Conservation (phyloP, 805 yeast species). For the Cyberlindnera euphorbiiphila region DNA sequence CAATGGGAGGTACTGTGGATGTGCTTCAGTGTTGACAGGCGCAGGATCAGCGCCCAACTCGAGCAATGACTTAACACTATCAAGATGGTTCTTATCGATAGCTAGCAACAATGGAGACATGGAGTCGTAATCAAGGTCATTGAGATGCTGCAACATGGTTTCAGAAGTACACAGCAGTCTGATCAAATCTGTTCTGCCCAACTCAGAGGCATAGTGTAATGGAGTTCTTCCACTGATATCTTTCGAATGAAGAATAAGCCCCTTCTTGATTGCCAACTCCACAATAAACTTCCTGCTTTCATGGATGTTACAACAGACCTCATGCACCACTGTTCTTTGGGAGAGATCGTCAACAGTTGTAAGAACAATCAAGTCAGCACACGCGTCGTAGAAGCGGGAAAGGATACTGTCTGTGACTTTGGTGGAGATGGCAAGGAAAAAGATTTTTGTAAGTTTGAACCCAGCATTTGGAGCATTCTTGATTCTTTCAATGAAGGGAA, state of each 20-base stretch:
- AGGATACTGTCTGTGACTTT: constrained; percentile 57
- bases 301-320: constrained; percentile 36
- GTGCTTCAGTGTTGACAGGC: constrained; percentile 44
- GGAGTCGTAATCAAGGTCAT: constrained; percentile 62
- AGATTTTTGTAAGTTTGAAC: constrained; percentile 61
- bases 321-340: constrained; percentile 74
- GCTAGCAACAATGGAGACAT: constrained; percentile 82
- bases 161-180: constrained; percentile 32
- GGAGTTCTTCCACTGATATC: constrained; percentile 79
- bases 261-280: constrained; percentile 22
- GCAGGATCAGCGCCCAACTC: constrained; percentile 45
- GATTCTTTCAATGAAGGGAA: constrained; percentile 42
- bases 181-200: constrained; percentile 45
- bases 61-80: constrained; percentile 47
- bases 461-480: constrained; percentile 36
- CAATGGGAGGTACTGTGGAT: constrained; percentile 68
- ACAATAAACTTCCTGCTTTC: constrained; percentile 25
- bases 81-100: constrained; percentile 62
- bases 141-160: constrained; percentile 27
- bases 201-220: constrained; percentile 78
- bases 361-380: constrained; percentile 48
- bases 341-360: constrained; percentile 66
- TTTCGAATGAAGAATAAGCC: constrained; percentile 34
- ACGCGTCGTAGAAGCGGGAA: constrained; percentile 41
- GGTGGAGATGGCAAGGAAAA: constrained; percentile 61